phyloP scores from a whole-genome alignment of 2,329 filamentous ascomycete species.

The Tothia fuscella region DNA sequence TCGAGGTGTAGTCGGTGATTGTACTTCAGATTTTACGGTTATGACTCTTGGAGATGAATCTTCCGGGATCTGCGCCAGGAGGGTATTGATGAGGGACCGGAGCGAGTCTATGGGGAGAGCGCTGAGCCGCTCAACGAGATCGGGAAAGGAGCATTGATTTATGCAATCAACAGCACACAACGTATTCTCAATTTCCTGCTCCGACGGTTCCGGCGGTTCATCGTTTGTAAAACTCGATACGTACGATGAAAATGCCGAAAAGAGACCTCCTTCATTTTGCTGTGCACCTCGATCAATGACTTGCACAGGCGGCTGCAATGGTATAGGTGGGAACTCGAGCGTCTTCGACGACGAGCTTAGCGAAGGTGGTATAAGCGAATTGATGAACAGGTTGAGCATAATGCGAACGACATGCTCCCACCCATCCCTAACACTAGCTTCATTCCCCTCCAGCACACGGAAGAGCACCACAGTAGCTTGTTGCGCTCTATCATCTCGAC shows the following conservation, averaged over 20 bases:
- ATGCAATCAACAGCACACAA: slow-evolving; percentile 90
- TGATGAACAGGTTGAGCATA: slow-evolving; percentile 90
- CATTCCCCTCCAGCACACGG: slow-evolving; percentile 76
- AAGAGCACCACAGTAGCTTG: slow-evolving; percentile 92
- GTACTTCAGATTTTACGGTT: slow-evolving; percentile 76
- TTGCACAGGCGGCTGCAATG: slow-evolving; percentile 80
- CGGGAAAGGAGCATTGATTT: slow-evolving; percentile 73
- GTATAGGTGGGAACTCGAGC: slow-evolving; percentile 67
- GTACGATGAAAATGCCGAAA: slow-evolving; percentile 91
- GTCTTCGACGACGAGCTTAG: slow-evolving; percentile 53
- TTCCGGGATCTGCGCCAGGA: slow-evolving; percentile 79
- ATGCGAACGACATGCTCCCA: slow-evolving; percentile 69
- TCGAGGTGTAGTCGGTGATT: slow-evolving; percentile 45
- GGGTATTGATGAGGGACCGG: slow-evolving; percentile 53
- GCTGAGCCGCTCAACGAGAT: slow-evolving; percentile 73
- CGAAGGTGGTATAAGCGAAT: slow-evolving; percentile 79
- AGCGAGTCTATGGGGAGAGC: slow-evolving; percentile 49
- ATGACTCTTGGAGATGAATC: slow-evolving; percentile 72
- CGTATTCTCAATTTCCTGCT: slow-evolving; percentile 93
- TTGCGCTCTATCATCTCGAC: slow-evolving; percentile 85
- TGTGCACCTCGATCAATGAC: slow-evolving; percentile 80
- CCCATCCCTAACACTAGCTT: slow-evolving; percentile 60
- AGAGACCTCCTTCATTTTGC: slow-evolving; percentile 67
- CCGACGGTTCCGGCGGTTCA: slow-evolving; percentile 91
- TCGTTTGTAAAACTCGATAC: slow-evolving; percentile 98